phyloP scores from a whole-genome alignment of 2,329 filamentous ascomycete species.

The Colletotrichum sansevieriae region DNA sequence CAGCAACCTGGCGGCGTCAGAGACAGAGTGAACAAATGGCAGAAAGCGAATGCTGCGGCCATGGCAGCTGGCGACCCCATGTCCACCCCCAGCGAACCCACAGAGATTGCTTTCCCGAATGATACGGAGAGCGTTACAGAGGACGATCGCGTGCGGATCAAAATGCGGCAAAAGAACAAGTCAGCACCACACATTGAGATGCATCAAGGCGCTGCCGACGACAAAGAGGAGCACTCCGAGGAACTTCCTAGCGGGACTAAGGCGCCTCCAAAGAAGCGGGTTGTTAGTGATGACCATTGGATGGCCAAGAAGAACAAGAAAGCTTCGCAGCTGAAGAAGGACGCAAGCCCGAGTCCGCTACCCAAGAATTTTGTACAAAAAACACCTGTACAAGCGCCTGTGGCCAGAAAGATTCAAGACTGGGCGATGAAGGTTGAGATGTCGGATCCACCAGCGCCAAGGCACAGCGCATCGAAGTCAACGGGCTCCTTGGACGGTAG shows the following conservation, averaged over 20 bases:
- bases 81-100: constrained; percentile 68
- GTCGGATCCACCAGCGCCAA: constrained; percentile 56
- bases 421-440: constrained; percentile 71
- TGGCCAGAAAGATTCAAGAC: constrained; percentile 71
- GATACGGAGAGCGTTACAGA: constrained; percentile 74
- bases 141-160: constrained; percentile 70
- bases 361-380: constrained; percentile 70
- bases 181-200: constrained; percentile 50
- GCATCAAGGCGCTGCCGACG: constrained; percentile 48
- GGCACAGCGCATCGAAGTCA: constrained; percentile 53
- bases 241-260: constrained; percentile 54
- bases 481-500: constrained; percentile 48
- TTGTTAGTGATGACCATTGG: constrained; percentile 95
- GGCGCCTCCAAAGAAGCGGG: constrained; percentile 85
- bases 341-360: constrained; percentile 55
- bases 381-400: constrained; percentile 66
- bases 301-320: constrained; percentile 70
- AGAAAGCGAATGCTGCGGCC: constrained; percentile 79
- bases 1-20: constrained; percentile 77
- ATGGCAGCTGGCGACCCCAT: constrained; percentile 66
- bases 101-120: constrained; percentile 71
- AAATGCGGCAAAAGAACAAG: constrained; percentile 61
- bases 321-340: constrained; percentile 54
- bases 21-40: constrained; percentile 87
- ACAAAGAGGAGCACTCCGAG: constrained; percentile 44